phyloP scores from a whole-genome alignment of 2,329 filamentous ascomycete species.

The Cercospora beticola region DNA sequence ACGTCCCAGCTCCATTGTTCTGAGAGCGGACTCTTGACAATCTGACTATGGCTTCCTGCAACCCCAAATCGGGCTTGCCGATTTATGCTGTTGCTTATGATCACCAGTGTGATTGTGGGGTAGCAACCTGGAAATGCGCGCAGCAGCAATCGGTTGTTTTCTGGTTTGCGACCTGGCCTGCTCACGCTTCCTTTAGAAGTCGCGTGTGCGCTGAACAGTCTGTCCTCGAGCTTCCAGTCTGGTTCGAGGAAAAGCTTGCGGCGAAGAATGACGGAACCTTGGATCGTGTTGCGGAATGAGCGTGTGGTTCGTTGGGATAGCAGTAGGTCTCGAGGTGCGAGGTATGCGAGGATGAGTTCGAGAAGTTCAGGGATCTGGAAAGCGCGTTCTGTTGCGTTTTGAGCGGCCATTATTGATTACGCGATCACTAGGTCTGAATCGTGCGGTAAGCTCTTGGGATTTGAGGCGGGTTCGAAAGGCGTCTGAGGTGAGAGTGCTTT shows the following conservation, averaged over 20 bases:
- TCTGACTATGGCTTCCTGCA: not conserved
- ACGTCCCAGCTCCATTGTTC: slow-evolving; percentile 39
- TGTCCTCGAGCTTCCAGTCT: slow-evolving; percentile 34
- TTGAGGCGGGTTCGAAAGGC: not conserved
- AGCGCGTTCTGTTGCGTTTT: slow-evolving; percentile 24
- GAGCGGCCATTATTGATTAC: not conserved
- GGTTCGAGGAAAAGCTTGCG: slow-evolving; percentile 39
- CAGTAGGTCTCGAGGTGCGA: slow-evolving; percentile 37
- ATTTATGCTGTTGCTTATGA: slow-evolving; percentile 28
- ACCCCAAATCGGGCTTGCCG: slow-evolving; percentile 1
- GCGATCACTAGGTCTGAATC: not conserved
- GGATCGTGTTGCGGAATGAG: slow-evolving; percentile 33
- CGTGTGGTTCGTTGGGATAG: slow-evolving; percentile 36
- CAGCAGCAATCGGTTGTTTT: slow-evolving; percentile 39
- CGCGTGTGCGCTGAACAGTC: slow-evolving; percentile 27
- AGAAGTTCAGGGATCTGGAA: slow-evolving; percentile 42
- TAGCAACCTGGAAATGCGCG: slow-evolving; percentile 37
- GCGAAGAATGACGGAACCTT: slow-evolving; percentile 33
- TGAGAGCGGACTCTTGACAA: slow-evolving; percentile 7
- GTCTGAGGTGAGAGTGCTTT: not conserved
- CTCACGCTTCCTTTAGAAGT: slow-evolving; percentile 11
- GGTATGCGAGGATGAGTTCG: slow-evolving; percentile 39
- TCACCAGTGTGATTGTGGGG: slow-evolving; percentile 37
- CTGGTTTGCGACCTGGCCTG: slow-evolving; percentile 33
- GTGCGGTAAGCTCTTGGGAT: not conserved